Base-by-base conservation (phyloP, 805 yeast species). In the Saccharomycopsis synnaedendra region DNA sequence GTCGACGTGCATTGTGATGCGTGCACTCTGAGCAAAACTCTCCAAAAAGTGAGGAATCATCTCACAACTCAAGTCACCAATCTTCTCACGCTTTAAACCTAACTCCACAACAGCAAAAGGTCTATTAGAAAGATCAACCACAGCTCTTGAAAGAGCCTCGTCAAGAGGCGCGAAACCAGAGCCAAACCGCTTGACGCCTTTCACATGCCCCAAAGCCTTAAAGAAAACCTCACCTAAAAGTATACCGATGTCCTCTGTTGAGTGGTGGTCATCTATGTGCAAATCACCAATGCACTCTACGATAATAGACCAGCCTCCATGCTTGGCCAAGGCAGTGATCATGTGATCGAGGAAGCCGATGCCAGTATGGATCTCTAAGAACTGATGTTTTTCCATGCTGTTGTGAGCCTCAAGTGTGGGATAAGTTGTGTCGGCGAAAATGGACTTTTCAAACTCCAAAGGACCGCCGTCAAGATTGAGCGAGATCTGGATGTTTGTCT, bases 41-140 rank as follows among this genome's bases (percentile, higher is more conserved):
- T 88, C 95, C 53, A 93, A 62, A 43, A 93, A 89, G 64, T 93
- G 98, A n/a, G 97, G 97, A 54, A 93, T 83, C 98, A 93, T 93
- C 67, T 93, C 98, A 59, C 93, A 78, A 36, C 88, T 78, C 45
- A 93, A 72, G 59, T 85, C 95, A 46, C 98, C 98, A 56, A 93
- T 80, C 62, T 82, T 88, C 63, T 93, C 98, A 55, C 98, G 75
- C 64, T 82, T 84, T 59, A 93, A 73, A 0, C 96, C 96, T 51
- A 93, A 70, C 37, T 93, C 96, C 38, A 88, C 72, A 11, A 86
- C 93, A 0, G 96, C 94, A 64, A 67, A 89, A 2, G 98, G 97
- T 56, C 98, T 75, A 63, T 88, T 88, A 11, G 96, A 85, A 51
- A 93, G 70, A 60, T 93, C 98, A 6, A 93, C 87, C n/a, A 93